These are phyloP conservation scores for Ceratobasidium sp. DNA, from an alignment of 1,284 basidiomycete species.

Conservation along the genomic window DNA sequence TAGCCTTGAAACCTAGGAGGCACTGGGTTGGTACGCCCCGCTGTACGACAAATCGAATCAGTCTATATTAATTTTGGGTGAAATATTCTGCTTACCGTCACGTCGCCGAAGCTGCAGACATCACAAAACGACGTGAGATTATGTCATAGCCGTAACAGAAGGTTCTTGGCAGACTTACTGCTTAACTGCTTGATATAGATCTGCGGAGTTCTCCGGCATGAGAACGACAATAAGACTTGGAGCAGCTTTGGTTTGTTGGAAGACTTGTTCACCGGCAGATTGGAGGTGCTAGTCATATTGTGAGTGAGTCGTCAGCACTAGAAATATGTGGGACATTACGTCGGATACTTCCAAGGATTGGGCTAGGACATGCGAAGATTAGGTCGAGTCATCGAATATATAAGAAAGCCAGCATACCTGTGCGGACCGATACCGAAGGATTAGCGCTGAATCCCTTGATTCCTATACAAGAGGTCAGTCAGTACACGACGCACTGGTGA, in stretches of 20 bases:
- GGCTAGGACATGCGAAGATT: not conserved
- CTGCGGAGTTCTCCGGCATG: conserved; percentile 46
- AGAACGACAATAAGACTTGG: conserved; percentile 47
- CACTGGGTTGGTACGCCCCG: conserved; percentile 83
- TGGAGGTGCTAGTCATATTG: conserved; percentile 23
- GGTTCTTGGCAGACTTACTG: conserved; percentile 47
- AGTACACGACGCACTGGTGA: no score
- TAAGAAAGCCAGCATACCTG: conserved; percentile 7
- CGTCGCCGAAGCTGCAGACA: conserved; percentile 73
- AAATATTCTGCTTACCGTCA: no score
- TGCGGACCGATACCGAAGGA: conserved; percentile 13
- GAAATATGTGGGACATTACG: not conserved
- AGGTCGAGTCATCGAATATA: not conserved
- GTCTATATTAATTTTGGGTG: no score
- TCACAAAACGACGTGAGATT: no score
- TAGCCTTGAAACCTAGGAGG: conserved; percentile 73
- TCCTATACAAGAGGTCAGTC: no score
- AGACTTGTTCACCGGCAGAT: not conserved
- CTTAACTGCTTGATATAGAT: conserved; percentile 47
- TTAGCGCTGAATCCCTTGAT: conserved; percentile 14
- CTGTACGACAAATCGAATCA: conserved; percentile 37
- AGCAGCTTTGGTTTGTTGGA: conserved; percentile 14
- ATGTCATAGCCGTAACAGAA: conserved; percentile 33
- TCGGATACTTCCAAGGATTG: conserved; percentile 16
- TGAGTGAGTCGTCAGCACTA: not conserved